phyloP scores from a whole-genome alignment of 2,329 filamentous ascomycete species.

The Fusarium continuum region DNA sequence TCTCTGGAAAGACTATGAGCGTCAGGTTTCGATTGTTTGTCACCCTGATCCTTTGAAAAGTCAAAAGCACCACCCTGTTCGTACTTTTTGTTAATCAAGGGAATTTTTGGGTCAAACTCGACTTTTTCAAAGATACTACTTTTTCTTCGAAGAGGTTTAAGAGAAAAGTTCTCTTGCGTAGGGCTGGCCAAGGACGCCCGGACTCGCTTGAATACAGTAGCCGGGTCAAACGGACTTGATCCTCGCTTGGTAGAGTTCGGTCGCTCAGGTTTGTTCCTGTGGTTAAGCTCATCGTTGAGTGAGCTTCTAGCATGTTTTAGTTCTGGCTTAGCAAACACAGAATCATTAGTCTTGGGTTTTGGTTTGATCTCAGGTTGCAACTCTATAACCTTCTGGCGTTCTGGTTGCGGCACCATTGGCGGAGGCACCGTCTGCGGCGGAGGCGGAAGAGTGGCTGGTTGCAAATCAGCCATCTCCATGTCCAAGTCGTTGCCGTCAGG shows the following conservation, averaged over 20 bases:
- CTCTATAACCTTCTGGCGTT: conserved; percentile 18
- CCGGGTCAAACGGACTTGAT: conserved; percentile 65
- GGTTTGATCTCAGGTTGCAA: conserved; percentile 20
- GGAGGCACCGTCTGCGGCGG: conserved; percentile 14
- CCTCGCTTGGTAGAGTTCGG: conserved; percentile 57
- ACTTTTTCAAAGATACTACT: conserved; percentile 64
- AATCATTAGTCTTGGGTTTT: conserved; percentile 40
- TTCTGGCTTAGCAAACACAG: conserved; percentile 67
- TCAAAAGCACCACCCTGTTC: conserved; percentile 65
- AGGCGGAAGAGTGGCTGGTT: conserved; percentile 14
- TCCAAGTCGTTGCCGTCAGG: conserved; percentile 55
- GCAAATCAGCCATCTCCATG: conserved; percentile 43
- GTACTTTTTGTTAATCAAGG: conserved; percentile 67
- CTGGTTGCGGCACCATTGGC: conserved; percentile 19
- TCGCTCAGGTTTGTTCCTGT: conserved; percentile 46
- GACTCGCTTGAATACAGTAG: conserved; percentile 68
- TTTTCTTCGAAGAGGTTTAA: conserved; percentile 46
- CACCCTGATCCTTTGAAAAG: conserved; percentile 48
- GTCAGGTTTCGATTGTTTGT: conserved; percentile 44
- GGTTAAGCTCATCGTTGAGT: conserved; percentile 53
- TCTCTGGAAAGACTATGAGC: conserved; percentile 55
- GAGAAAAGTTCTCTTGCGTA: conserved; percentile 30
- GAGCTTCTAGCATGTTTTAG: conserved; percentile 66
- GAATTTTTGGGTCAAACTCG: conserved; percentile 62
- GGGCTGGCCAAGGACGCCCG: conserved; percentile 54